Conservation (phyloP, 371 early-diverging fungal species). For the Smittium culicis region DNA sequence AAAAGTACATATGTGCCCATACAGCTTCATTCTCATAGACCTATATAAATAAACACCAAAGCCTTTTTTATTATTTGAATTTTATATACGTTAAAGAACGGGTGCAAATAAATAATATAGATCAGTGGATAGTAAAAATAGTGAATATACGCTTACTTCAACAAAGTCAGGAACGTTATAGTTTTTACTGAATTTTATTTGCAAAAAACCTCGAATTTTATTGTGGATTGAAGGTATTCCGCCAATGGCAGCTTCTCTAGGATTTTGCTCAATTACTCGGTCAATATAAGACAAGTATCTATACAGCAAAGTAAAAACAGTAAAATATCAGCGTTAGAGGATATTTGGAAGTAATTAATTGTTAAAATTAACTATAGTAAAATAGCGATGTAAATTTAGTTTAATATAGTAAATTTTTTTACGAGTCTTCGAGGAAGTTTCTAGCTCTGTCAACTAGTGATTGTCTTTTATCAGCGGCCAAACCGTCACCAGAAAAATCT, state of each 20-base stretch:
- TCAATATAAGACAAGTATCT: conserved; percentile 41
- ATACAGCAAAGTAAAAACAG: not conserved
- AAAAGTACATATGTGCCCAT: conserved; percentile 68
- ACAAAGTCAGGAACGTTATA: conserved; percentile 34
- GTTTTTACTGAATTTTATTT: conserved; percentile 40
- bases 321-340: not conserved
- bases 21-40: conserved; percentile 46
- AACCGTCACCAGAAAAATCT: not conserved
- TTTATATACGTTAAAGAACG: no score
- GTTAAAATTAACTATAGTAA: not conserved
- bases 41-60: conserved; percentile 20
- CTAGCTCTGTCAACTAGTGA: conserved; percentile 18
- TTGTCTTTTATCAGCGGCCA: conserved; percentile 4
- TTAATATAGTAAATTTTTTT: not conserved
- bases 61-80: no score
- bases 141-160: conserved; percentile 29
- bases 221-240: conserved; percentile 49
- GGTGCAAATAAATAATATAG: no score
- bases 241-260: conserved; percentile 48
- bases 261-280: conserved; percentile 38
- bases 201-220: conserved; percentile 50
- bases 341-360: not conserved
- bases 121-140: not conserved
- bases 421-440: conserved; percentile 20
- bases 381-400: not conserved